phyloP scores from a whole-genome alignment of 805 yeast species.

The Candida cerambycidarum region DNA sequence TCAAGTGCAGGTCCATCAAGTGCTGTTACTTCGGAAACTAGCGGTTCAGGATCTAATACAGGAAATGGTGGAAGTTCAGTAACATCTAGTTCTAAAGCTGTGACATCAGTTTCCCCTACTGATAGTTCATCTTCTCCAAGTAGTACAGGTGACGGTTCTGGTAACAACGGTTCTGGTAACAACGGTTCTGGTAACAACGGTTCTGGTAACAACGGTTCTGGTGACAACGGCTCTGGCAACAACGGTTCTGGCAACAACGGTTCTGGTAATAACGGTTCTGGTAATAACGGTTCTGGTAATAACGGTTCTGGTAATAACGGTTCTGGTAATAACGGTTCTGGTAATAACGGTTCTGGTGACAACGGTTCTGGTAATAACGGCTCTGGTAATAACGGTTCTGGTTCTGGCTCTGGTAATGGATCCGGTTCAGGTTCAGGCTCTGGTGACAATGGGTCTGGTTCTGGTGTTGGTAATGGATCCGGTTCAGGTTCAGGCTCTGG shows the following conservation, averaged over 20 bases:
- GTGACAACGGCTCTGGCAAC: not conserved
- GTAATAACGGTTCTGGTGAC: not conserved
- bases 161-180: not conserved
- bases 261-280: not conserved
- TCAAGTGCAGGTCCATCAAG: not conserved
- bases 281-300: not conserved
- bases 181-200: not conserved
- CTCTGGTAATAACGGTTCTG: not conserved
- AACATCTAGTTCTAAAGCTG: too few species aligned
- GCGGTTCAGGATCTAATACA: not conserved
- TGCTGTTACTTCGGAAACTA: not conserved
- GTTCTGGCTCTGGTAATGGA: slow-evolving; percentile 18
- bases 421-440: not conserved
- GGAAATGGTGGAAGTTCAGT: not conserved
- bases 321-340: slow-evolving; percentile 1
- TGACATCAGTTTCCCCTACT: too few species aligned
- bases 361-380: not conserved
- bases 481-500: slow-evolving; percentile 1
- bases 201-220: slow-evolving; percentile 1
- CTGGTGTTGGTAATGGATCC: not conserved
- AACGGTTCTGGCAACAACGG: not conserved
- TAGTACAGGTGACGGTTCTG: not conserved
- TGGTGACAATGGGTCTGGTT: not conserved
- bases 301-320: slow-evolving; percentile 1
- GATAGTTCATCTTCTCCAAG: not conserved